Evolutionary conservation across 2,329 filamentous ascomycete species (phyloP), one percentile per base, ranked within the genome.

Genomic region (Graphilbum ipis-grandicollis): DNA sequence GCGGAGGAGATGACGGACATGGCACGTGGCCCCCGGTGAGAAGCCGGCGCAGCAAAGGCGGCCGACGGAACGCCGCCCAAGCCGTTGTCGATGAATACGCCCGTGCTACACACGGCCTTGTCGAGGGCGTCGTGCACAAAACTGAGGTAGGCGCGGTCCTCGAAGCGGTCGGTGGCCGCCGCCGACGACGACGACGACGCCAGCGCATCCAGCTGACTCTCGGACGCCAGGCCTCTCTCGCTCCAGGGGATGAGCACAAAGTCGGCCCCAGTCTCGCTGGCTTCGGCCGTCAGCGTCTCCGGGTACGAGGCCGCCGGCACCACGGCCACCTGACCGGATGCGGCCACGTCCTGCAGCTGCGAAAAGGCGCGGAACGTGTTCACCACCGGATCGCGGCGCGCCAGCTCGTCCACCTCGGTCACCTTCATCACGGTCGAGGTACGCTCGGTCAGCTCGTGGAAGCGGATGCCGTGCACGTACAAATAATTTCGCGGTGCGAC

Each of bases 371-470:
- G 74, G 66, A 94, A 94, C 0, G 83, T 81, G 51, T 93, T 93
- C 38, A 94, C 74, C 4, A 96, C 77, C 0, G 88, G 84, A 48
- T 96, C 88, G 48, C 46, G 50, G 14, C 71, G 68, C 7, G 69
- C 64, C 19, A 71, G 68, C 34, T 90, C 82, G 29, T 85, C 79
- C 3, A 78, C 66, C 50, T 92, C 84, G 0, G 84, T 78, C 10
- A 93, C 83, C 47, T 83, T 79, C 88, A 96, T 96, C 47, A 94
- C 88, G 15, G 85, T 86, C 1, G 88, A 94, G 31, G 83, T 80
- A 66, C 88, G 84, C 48, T 94, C 86, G 0, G 83, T 92, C 12
- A 96, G 69, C 50, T 92, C 82, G 34, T 92, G 59, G 14, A 96
- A 68, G 13, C 86, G 79, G n/a, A 93, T 59, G 23, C 85, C 88